phyloP scores from a whole-genome alignment of 2,329 filamentous ascomycete species.

The Aureobasidium sp. region DNA sequence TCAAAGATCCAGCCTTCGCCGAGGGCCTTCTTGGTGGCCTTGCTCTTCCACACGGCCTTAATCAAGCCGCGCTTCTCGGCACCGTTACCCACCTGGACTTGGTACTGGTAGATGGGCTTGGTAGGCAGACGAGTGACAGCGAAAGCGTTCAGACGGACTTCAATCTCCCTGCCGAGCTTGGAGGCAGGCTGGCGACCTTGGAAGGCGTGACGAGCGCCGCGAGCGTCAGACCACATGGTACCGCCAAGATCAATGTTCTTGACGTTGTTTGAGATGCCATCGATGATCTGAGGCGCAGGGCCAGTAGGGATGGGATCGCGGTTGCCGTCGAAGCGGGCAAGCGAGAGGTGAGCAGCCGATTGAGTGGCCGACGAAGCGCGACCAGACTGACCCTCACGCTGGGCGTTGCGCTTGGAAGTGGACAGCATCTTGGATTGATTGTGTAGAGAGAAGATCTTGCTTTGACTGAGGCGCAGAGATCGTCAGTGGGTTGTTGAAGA shows the following conservation, averaged over 20 bases:
- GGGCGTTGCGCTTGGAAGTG: not conserved
- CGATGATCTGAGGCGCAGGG: not conserved
- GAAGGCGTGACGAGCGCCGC: constrained; percentile 19
- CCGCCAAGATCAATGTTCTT: constrained; percentile 26
- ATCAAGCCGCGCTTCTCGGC: constrained; percentile 59
- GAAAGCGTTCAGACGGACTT: constrained; percentile 64
- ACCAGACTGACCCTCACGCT: constrained; percentile 1
- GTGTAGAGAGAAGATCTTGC: not conserved
- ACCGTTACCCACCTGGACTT: constrained; percentile 60
- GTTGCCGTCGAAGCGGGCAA: constrained; percentile 19
- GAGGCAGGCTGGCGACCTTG: constrained; percentile 31
- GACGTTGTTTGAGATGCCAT: constrained; percentile 9
- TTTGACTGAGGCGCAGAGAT: not conserved
- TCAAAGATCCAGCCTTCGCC: constrained; percentile 65
- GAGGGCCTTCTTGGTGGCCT: constrained; percentile 51
- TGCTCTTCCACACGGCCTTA: constrained; percentile 69
- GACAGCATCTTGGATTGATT: not conserved
- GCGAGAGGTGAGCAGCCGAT: not conserved
- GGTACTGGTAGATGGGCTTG: constrained; percentile 70
- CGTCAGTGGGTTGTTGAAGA: not conserved
- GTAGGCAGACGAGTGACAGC: constrained; percentile 55
- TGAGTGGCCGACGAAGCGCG: not conserved
- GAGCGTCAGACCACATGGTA: constrained; percentile 25
- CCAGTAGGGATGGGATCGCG: constrained; percentile 15
- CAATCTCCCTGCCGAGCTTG: constrained; percentile 33